Base-by-base conservation (phyloP, 352 stramenopile genomes). In the Phytophthora meadii region DNA sequence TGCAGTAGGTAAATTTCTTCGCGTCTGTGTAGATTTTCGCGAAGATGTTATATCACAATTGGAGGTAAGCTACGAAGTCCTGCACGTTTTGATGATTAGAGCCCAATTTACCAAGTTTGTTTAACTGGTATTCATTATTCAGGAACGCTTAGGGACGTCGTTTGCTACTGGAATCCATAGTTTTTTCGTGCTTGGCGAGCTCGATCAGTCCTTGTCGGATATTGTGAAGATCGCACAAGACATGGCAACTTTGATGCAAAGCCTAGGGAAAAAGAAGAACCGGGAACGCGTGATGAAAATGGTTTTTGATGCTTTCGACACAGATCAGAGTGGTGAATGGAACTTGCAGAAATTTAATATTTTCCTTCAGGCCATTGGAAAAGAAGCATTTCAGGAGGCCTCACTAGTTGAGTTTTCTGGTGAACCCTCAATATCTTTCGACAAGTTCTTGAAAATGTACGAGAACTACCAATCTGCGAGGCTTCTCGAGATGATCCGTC, bases 261-360 rank as follows among this genome's bases (percentile, higher is more conserved):
- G 48, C n/a, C 65, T 90, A 14, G 56, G 68, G 7, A 84, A 84
- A 62, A 61, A 46, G n/a, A 67, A 73, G 34, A 80, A 78, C 41
- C 79, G 81, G 36, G 55, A 87, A 51, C 53, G 46, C 1, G 42
- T 76, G 1, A 71, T 86, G 14, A 57, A 47, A 8, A 68, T 71
- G 12, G 68, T 87, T 28, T 90, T 88, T 59, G 41, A 72, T 24
- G 32, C 47, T 2, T 87, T 86, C 47, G 81, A 87, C 55, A 24
- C 59, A 3, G 64, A 87, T 24, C 68, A 74, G 15, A 78, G 70
- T 52, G 72, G 68, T 2, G 61, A 61, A 22, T 82, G 79, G 64
- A 72, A 57, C 32, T 49, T 86, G 1, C 72, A 88, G 70, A 75
- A 90, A 25, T 92, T 90, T 49, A 92, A 92, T 32, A 45, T 54